Base-by-base conservation (phyloP, 176 grass and related monocot genomes). In the Eremochloa ophiuroides region DNA sequence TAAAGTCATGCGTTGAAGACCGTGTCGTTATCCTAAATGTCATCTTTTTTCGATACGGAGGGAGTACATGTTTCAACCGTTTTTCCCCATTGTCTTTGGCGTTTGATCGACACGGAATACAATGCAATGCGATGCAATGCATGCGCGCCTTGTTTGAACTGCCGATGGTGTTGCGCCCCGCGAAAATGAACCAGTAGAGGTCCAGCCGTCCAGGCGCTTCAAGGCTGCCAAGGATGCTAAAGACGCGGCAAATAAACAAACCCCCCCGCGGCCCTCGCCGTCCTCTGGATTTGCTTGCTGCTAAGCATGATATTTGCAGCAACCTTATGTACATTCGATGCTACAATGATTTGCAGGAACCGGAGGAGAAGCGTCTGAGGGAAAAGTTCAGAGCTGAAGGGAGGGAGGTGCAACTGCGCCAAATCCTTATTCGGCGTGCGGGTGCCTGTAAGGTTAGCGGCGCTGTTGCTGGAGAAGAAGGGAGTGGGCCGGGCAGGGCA, bases 141-240 rank as follows among this genome's bases (percentile, higher is more conserved):
- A 6, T 1, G 41, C 16, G 23, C 6, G 0, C 3, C n/a, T 18
- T 38, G 0, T 33, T 75, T 69, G 9, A n/a, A 71, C 53, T 66
- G 22, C 73, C 93, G 91, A 97, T 66, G 94, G 94, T 11, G 89
- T 97, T 31, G 88, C 94, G 11, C 94, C 94, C 7, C 84, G 88
- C 65, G 86, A 97, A 97, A 41, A 93, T 97, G 91, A 97, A 91
- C 81, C 91, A 93, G 44, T 91, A 93, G 80, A 78, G 91, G 40
- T 65, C 84, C 1, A n/a, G n/a, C n/a, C n/a, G n/a, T n/a, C n/a
- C n/a, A 73, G 91, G 41, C 78, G 91, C 23, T 93, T 91, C 77
- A 91, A 88, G 60, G 66, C 86, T 10, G 94, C 88, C 44, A 97
- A 81, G 83, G 78, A 67, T 22, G 84, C 78, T 15, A 91, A 93